phyloP scores from a whole-genome alignment of 2,329 filamentous ascomycete genomes.

The Epichloe gansuensis region DNA sequence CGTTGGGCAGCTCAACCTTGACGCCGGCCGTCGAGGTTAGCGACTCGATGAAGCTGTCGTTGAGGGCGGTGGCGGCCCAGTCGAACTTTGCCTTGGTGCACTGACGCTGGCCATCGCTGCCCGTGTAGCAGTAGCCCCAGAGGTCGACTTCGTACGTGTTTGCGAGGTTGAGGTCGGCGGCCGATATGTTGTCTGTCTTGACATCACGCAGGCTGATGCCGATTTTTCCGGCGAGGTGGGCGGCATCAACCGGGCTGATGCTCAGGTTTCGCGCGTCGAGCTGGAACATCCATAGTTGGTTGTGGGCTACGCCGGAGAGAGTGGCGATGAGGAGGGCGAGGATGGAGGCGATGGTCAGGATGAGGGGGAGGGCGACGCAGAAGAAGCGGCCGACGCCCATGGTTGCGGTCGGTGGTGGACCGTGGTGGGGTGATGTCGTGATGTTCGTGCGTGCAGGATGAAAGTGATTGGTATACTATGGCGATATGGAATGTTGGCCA shows the following conservation, averaged over 20 bases:
- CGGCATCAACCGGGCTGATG: constrained; percentile 21
- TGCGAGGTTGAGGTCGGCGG: constrained; percentile 46
- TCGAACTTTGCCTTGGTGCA: constrained; percentile 62
- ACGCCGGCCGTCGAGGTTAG: constrained; percentile 34
- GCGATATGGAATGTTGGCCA: background rate
- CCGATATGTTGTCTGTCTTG: constrained; percentile 39
- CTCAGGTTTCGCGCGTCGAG: constrained; percentile 49
- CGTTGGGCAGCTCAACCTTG: constrained; percentile 52
- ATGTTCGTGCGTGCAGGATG: too few species aligned
- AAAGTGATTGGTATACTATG: too few species aligned
- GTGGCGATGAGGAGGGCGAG: constrained; percentile 51
- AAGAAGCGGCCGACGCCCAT: constrained; percentile 62
- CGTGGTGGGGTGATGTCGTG: background rate
- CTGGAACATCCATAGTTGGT: constrained; percentile 44
- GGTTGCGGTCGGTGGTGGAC: constrained; percentile 14
- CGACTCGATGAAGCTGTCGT: constrained; percentile 44
- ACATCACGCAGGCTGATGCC: constrained; percentile 11
- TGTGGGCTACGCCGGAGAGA: constrained; percentile 42
- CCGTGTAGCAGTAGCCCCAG: constrained; percentile 72
- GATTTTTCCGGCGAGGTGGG: constrained; percentile 21
- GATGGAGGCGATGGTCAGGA: constrained; percentile 64
- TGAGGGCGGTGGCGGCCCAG: constrained; percentile 64
- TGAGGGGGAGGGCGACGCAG: constrained; percentile 81
- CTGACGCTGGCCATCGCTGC: constrained; percentile 37
- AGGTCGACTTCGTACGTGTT: constrained; percentile 72